Base-by-base conservation (phyloP, 2,329 filamentous ascomycete genomes). In the Sarocladiaceae sp. region DNA sequence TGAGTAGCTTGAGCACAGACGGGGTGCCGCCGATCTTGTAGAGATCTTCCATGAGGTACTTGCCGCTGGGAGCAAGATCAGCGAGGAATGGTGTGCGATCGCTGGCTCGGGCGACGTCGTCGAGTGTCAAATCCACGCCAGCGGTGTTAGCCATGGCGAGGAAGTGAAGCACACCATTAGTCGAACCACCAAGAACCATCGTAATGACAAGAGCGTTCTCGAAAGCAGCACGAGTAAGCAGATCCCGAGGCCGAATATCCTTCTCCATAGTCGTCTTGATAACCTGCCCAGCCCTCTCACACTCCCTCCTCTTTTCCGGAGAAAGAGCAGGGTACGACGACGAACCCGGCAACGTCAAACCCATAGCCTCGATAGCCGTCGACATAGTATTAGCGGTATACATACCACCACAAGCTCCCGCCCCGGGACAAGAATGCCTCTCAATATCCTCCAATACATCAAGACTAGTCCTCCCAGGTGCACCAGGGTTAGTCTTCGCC, bases 321-420 rank as follows among this genome's bases (percentile, higher is more conserved):
- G 86, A 89, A 17, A 82, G 78, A 1, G 91, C 91, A 2, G 90
- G 90, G 51, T 84, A 94, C 1, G 88, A 92, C 0, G 88, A 92
- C 0, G 89, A 94, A 1, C 90, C 90, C 0, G 91, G 90, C 7
- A 96, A 76, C 0, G 84, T 88, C 79, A 93, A 85, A 23, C 91
- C 91, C 78, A 96, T 90, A 29, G 88, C 89, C 73, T 96, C 90
- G 57, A 96, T 90, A n/a, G 88, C 89, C 0, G 88, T 93, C 4
- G 90, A 88, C 89, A 96, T 93, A 22, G 90, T 96, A 71, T 96
- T 96, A 58, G 91, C 91, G 1, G 91, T 96, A 72, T 91, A 96
- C 91, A 96, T 92, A 59, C 88, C 88, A 58, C 87, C 87, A 58
- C 88, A 92, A 31, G 87, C 88, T 36, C 88, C 88, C 36, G 68